Conservation (phyloP, 2,329 filamentous ascomycete species). For the Venturia asperata region DNA sequence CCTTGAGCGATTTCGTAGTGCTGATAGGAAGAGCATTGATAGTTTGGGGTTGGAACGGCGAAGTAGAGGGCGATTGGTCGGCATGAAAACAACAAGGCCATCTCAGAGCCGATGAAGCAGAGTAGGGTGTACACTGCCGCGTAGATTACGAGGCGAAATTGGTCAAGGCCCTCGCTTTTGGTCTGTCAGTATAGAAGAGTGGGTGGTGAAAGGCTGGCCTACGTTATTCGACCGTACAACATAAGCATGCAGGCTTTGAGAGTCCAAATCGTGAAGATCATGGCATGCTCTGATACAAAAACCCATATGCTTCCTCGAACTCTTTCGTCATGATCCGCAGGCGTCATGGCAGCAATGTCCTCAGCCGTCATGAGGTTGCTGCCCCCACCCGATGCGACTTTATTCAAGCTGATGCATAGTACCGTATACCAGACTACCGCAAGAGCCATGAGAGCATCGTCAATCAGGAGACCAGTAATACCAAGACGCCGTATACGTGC, state of each 20-base stretch:
- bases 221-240: slow-evolving; percentile 1
- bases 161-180: background rate
- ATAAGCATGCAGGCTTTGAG: slow-evolving; percentile 10
- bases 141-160: background rate
- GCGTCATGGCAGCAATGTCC: slow-evolving; percentile 2
- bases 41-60: slow-evolving; percentile 1
- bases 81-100: background rate
- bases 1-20: slow-evolving; percentile 4
- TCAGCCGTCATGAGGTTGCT: slow-evolving; percentile 1
- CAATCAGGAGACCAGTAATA: background rate
- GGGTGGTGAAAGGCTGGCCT: background rate
- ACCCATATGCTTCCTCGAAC: slow-evolving; percentile 5
- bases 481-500: slow-evolving; percentile 5
- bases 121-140: background rate
- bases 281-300: slow-evolving; percentile 4
- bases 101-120: background rate
- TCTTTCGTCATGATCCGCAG: background rate
- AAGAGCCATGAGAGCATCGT: slow-evolving; percentile 3
- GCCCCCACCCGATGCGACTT: slow-evolving; percentile 8
- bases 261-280: slow-evolving; percentile 8
- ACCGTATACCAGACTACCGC: background rate
- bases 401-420: background rate
- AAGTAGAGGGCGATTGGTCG: slow-evolving; percentile 7
- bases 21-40: slow-evolving; percentile 12
- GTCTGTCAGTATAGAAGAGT: background rate